phyloP scores from a whole-genome alignment of 2,329 filamentous ascomycete genomes.

The Corinectria fuckeliana region DNA sequence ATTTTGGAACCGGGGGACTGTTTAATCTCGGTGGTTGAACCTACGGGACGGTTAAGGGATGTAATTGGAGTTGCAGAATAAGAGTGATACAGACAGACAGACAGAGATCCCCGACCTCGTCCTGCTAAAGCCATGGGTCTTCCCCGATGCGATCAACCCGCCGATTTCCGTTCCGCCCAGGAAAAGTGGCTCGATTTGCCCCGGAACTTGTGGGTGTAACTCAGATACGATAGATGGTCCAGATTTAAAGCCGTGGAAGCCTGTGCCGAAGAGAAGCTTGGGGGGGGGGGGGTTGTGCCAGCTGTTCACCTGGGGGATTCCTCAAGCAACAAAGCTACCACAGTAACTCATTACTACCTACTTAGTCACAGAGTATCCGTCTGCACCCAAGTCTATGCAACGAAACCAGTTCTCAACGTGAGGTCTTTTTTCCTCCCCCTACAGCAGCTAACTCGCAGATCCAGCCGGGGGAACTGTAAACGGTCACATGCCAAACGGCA shows the following conservation, averaged over 20 bases:
- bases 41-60: background rate
- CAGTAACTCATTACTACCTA: too few species aligned
- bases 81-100: background rate
- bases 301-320: background rate
- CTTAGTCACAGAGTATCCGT: too few species aligned
- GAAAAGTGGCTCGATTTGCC: constrained; percentile 19
- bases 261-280: constrained; percentile 2
- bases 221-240: background rate
- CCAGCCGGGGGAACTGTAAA: too few species aligned
- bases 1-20: background rate
- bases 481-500: constrained; percentile 6
- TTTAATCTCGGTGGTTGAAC: constrained; percentile 4
- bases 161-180: background rate
- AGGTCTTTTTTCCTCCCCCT: background rate
- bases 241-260: background rate
- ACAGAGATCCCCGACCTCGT: background rate
- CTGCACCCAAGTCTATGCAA: too few species aligned
- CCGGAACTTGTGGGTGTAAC: background rate
- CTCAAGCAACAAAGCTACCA: too few species aligned
- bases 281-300: background rate
- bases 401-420: too few species aligned
- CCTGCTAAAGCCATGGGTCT: background rate
- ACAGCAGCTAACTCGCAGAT: too few species aligned
- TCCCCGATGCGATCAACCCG: constrained; percentile 4
- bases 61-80: background rate